These are phyloP conservation scores for Elasticomyces elasticus DNA, from an alignment of 495 filamentous ascomycete genomes.

Conservation along the genomic window DNA sequence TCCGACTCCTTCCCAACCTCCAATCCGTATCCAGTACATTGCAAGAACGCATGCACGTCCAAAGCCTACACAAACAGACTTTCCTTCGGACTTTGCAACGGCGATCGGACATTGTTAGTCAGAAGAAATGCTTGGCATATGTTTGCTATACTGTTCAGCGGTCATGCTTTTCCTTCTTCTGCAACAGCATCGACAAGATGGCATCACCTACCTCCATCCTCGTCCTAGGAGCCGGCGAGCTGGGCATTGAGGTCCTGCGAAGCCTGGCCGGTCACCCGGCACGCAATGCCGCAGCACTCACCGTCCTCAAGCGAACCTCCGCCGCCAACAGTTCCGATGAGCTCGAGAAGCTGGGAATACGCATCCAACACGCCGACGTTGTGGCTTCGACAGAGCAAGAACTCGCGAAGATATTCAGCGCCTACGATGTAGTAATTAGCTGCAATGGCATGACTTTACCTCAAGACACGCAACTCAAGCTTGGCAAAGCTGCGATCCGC, in stretches of 20 bases:
- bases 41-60: no score
- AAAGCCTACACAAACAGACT: no score
- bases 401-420: constrained; percentile 38
- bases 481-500: constrained; percentile 41
- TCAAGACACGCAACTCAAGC: constrained; percentile 41
- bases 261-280: constrained; percentile 38
- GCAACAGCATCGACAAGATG: no score
- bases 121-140: no score
- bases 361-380: no score
- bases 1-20: no score
- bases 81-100: no score
- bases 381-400: constrained; percentile 1
- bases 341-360: no score
- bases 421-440: constrained; percentile 44
- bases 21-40: no score
- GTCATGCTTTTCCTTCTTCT: no score
- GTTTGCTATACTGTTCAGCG: no score
- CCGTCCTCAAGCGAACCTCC: not conserved
- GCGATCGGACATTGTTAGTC: no score
- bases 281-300: constrained; percentile 23
- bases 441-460: constrained; percentile 46
- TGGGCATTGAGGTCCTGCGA: constrained; percentile 37
- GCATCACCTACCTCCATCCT: constrained; percentile 45
- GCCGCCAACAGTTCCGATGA: not conserved
- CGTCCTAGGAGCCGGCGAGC: constrained; percentile 52